phyloP scores from a whole-genome alignment of 306 rosid species.

The Begonia fuchsioides region DNA sequence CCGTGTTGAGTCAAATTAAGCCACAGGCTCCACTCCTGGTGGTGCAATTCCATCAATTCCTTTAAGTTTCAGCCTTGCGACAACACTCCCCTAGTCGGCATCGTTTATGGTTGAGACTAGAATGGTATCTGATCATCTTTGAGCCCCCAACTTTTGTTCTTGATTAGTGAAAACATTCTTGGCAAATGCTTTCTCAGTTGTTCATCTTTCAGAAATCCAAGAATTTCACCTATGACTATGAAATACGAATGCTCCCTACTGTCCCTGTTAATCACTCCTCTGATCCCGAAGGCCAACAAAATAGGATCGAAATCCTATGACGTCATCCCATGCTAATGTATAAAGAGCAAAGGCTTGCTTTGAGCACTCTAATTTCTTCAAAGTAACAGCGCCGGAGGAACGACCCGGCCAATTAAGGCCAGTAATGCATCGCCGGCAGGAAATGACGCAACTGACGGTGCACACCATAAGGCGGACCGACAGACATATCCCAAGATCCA shows the following conservation, averaged over 20 bases:
- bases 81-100: too few relatives aligned
- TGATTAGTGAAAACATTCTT: too few relatives aligned
- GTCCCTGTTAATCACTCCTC: conserved; percentile 12
- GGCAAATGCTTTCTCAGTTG: too few relatives aligned
- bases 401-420: conserved; percentile 11
- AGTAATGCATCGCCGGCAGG: conserved; percentile 13
- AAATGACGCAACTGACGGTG: too few relatives aligned
- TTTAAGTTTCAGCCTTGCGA: too few relatives aligned
- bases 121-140: too few relatives aligned
- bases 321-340: conserved; percentile 16
- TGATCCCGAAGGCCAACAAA: conserved; percentile 9
- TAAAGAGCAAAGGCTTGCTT: conserved; percentile 22
- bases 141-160: too few relatives aligned
- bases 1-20: conserved; percentile 51
- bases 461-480: too few relatives aligned
- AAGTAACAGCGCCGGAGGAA: conserved; percentile 17
- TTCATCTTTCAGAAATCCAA: too few relatives aligned
- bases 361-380: conserved; percentile 29
- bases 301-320: conserved; percentile 9
- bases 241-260: conserved; percentile 12
- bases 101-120: too few relatives aligned
- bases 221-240: conserved; percentile 6
- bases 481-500: too few relatives aligned
- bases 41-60: too few relatives aligned
- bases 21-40: conserved; percentile 21